Evolutionary conservation across 1,139 yeast species (phyloP), one percentile per base, ranked within the genome.

Genomic region (Entelexis paramagnoliae): DNA sequence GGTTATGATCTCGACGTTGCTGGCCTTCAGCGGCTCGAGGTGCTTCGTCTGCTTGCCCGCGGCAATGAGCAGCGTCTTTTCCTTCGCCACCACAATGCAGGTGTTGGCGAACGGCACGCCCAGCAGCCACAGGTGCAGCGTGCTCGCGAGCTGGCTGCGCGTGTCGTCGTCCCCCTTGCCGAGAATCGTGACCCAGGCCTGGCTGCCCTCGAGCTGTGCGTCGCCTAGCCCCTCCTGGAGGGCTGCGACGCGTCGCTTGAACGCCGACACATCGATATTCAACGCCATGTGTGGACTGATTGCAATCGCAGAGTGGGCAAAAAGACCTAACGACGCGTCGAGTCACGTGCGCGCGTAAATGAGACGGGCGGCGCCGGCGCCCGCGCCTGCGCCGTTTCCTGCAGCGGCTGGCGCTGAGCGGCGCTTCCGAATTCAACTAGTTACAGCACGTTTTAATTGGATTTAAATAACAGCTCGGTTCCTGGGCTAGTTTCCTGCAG

Each of bases 71-170:
- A 79, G 69, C 48, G 81, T 72, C 61, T 79, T 79, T 44, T 77
- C 77, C 51, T 76, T 74, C 6, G 85, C 77, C 55, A 89, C 71
- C 50, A 76, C 79, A 54, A 91, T 69, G 42, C 81, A 81, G 1
- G 97, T 88, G 53, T 94, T 93, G 22, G 95, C 94, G 64, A 91
- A 89, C 65, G 93, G 97, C 65, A 89, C 91, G 7, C 97, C 96
- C 54, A 91, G 72, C 54, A 91, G 72, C 97, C 97, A 91, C 48
- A 83, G 83, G 66, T 89, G 97, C 47, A 89, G 69, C 48, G 85
- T 84, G 0, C 95, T 82, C 13, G 95, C 83, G 68, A 87, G 87
- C 64, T 85, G 87, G 68, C 87, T 89, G 44, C 96, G 94, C 65
- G 88, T 85, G 57, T 83, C 91, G 54, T 85, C 93, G 63, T 85